Percentiles rank a stretch among this genome's conserved stretches.
phyloP scores from a whole-genome alignment of 306 rosid genomes.

The Cicer cuneatum region DNA sequence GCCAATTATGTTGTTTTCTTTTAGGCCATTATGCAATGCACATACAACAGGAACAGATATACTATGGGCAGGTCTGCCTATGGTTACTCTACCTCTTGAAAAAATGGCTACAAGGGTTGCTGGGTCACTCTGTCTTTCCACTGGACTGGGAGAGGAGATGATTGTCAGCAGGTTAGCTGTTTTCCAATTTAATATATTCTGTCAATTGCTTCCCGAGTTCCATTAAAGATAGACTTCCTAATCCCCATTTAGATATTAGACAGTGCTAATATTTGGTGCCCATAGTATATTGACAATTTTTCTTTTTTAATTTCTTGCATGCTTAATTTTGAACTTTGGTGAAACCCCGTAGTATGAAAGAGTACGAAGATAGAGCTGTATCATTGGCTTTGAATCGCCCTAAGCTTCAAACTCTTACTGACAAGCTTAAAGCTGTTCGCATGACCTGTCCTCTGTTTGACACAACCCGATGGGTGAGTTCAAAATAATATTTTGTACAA shows the following conservation, averaged over 20 bases:
- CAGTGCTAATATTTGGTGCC: not conserved
- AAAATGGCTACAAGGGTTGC: slow-evolving; percentile 99
- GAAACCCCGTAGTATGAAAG: slow-evolving; percentile 68
- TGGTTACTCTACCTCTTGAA: slow-evolving; percentile 95
- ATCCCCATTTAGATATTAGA: not conserved
- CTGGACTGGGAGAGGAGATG: slow-evolving; percentile 97
- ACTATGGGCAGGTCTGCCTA: slow-evolving; percentile 97
- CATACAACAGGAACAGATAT: slow-evolving; percentile 98
- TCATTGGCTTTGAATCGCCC: slow-evolving; percentile 77
- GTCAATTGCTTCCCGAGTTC: not conserved
- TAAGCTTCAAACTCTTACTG: slow-evolving; percentile 77
- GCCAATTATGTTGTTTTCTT: slow-evolving; percentile 36
- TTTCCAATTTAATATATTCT: slow-evolving; percentile 14
- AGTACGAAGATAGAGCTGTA: slow-evolving; percentile 94
- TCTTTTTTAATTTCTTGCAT: not conserved
- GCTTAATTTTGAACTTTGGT: slow-evolving; percentile 11
- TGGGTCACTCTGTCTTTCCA: slow-evolving; percentile 91
- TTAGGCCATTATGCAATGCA: slow-evolving; percentile 97
- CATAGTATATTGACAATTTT: not conserved
- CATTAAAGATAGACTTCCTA: not conserved
- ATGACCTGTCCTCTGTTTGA: slow-evolving; percentile 93
- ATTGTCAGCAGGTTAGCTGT: slow-evolving; percentile 75
- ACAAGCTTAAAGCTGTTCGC: slow-evolving; percentile 81
- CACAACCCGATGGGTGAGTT: slow-evolving; percentile 88
- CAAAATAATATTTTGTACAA: not conserved